Base-by-base conservation (phyloP, 768 basidiomycete species). In the Rhodosporidiobolus odoratus region DNA sequence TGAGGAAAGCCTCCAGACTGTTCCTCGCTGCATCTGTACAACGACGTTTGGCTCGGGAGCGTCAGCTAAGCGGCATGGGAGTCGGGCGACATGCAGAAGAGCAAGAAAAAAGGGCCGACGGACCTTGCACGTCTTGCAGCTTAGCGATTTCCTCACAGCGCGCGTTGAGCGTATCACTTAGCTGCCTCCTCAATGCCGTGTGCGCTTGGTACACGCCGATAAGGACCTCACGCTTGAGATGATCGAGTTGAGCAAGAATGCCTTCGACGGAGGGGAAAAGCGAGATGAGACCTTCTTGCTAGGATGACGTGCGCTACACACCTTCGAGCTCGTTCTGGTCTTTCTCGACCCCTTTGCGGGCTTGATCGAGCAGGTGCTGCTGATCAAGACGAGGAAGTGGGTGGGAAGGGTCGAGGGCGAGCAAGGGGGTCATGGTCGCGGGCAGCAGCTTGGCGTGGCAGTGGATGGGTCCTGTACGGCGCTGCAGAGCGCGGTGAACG, bases 1-100 rank as follows among this genome's bases (percentile, higher is more conserved):
- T 30, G 62, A 64, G 62, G 62, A 64, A 64, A 6, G 35, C 4
- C 16, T 41, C 16, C n/a, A 64, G 50, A 50, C 38, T 64, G 9
- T 34, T n/a, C 40, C 56, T 56, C 40, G 37, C 45, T 12, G 30
- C 2, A 13, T 27, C 25, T 35, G 53, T 34, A 25, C 4, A 27
- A 30, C n/a, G n/a, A n/a, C n/a, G n/a, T n/a, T n/a, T n/a, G n/a
- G n/a, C n/a, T n/a, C n/a, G n/a, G n/a, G n/a, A n/a, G n/a, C n/a
- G n/a, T n/a, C n/a, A n/a, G 48, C 48, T 50, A n/a, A 23, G 48
- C 9, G 48, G 21, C 21, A n/a, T 50, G 21, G n/a, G n/a, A 32
- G 23, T 25, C 4, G n/a, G 35, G 32, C 32, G 23, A 62, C 35
- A 3, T 3, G 16, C 34, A 35, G 45, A 13, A 27, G 23, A 21